phyloP scores from a whole-genome alignment of 1,139 yeast species.

The Lizanozyma gosingica region DNA sequence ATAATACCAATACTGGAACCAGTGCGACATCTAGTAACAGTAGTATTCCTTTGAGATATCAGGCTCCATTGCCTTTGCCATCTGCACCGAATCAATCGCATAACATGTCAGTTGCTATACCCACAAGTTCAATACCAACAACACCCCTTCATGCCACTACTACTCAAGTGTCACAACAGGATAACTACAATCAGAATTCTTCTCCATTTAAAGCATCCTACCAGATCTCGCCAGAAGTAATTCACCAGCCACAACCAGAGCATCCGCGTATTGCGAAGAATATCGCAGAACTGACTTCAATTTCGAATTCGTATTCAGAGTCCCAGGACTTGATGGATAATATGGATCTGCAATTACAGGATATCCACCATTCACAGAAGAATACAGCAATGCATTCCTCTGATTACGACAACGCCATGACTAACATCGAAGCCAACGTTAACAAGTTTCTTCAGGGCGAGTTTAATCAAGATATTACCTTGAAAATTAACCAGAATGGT shows the following conservation, averaged over 20 bases:
- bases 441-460: not conserved
- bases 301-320: not conserved
- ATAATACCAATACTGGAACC: too few relatives aligned
- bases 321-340: not conserved
- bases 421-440: conserved; percentile 1
- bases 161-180: too few relatives aligned
- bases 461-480: conserved; percentile 11
- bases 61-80: conserved; percentile 28
- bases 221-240: not conserved
- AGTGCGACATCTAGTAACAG: not conserved
- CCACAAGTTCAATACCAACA: conserved; percentile 1
- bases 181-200: too few relatives aligned
- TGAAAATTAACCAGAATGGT: conserved; percentile 12
- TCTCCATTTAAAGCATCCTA: not conserved
- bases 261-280: not conserved
- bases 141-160: conserved; percentile 1
- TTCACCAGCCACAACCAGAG: not conserved
- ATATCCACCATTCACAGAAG: not conserved
- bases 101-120: too few relatives aligned
- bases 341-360: not conserved
- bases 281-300: not conserved
- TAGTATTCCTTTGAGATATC: conserved; percentile 22
- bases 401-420: conserved; percentile 4
- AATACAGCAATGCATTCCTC: not conserved
- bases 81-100: too few relatives aligned